phyloP scores from a whole-genome alignment of 345 rosid genomes.

The Boechera retrofracta region DNA sequence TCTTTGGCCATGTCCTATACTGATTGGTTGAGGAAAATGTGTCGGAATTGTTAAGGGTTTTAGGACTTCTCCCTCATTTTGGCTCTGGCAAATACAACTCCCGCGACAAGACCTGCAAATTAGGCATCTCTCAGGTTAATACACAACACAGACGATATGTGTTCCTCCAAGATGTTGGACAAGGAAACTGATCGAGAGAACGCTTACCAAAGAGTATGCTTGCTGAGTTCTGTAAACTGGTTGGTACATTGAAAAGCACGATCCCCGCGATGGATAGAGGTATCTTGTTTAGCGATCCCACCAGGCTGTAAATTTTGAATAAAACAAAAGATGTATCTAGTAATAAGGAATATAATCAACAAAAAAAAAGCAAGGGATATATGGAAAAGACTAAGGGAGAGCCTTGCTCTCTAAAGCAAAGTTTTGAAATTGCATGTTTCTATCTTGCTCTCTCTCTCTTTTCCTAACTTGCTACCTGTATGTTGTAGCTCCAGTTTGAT shows the following conservation, averaged over 20 bases:
- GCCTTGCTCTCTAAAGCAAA: neutral
- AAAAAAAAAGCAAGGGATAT: neutral
- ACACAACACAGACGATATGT: conserved; percentile 1
- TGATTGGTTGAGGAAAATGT: conserved; percentile 17
- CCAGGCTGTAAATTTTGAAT: conserved; percentile 63
- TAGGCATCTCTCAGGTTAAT: conserved; percentile 15
- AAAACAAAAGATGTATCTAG: conserved; percentile 5
- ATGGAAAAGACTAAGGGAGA: neutral
- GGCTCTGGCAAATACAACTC: conserved; percentile 91
- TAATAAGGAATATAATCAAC: neutral
- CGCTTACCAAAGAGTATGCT: conserved; percentile 90
- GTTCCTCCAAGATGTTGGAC: neutral
- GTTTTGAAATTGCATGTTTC: conserved; percentile 4
- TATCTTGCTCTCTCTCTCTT: neutral
- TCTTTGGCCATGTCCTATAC: conserved; percentile 2
- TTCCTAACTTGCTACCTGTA: conserved; percentile 65
- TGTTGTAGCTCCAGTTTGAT: conserved; percentile 98
- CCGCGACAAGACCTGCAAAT: conserved; percentile 80
- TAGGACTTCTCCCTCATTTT: conserved; percentile 75
- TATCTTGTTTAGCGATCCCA: conserved; percentile 95
- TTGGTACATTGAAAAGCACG: conserved; percentile 85
- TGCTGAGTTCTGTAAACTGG: conserved; percentile 89
- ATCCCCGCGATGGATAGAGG: conserved; percentile 89
- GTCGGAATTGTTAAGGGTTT: conserved; percentile 17
- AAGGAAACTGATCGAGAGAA: neutral